Percentiles rank a stretch among this genome's conserved stretches.
Evolutionary conservation across 176 grass and related monocot species (phyloP).

Genomic region (Calamus simplicifolius): DNA sequence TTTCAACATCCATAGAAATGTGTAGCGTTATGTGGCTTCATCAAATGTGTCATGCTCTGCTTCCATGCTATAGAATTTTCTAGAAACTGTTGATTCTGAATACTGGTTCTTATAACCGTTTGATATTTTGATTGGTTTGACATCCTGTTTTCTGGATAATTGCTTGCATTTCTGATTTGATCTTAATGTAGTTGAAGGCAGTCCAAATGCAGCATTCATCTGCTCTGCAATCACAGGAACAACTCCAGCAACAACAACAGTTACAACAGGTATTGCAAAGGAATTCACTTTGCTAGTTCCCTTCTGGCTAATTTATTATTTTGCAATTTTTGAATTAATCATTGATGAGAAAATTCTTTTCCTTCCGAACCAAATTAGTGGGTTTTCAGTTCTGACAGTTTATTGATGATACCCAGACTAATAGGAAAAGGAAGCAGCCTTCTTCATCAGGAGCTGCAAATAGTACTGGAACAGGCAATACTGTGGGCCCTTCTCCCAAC

Average conservation of each 20-base stretch:
- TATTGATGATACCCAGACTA: constrained; percentile 43
- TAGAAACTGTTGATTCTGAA: too few relatives aligned
- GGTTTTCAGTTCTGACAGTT: background rate
- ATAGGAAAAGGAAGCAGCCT: constrained; percentile 94
- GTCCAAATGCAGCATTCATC: constrained; percentile 79
- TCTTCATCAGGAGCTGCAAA: constrained; percentile 91
- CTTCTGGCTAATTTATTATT: background rate
- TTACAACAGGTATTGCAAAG: constrained; percentile 23
- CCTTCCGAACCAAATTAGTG: too few relatives aligned
- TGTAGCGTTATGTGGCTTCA: too few relatives aligned
- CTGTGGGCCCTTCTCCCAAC: constrained; percentile 65
- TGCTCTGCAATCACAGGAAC: constrained; percentile 66
- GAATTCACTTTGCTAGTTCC: background rate
- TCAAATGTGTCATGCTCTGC: too few relatives aligned
- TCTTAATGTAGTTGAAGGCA: constrained; percentile 37
- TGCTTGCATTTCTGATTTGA: constrained; percentile 15
- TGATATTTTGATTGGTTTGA: too few relatives aligned
- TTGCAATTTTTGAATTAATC: too few relatives aligned
- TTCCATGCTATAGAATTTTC: too few relatives aligned
- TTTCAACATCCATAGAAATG: too few relatives aligned
- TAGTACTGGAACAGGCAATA: constrained; percentile 94
- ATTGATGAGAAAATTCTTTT: too few relatives aligned
- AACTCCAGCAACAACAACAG: constrained; percentile 62
- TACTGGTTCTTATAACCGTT: too few relatives aligned
- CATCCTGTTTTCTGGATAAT: too few relatives aligned